A percentile compares a stretch with the other conserved stretches of the same genome.
Evolutionary conservation across 2,329 filamentous ascomycete genomes (phyloP).

Genomic region (Microcyclosporella mali): DNA sequence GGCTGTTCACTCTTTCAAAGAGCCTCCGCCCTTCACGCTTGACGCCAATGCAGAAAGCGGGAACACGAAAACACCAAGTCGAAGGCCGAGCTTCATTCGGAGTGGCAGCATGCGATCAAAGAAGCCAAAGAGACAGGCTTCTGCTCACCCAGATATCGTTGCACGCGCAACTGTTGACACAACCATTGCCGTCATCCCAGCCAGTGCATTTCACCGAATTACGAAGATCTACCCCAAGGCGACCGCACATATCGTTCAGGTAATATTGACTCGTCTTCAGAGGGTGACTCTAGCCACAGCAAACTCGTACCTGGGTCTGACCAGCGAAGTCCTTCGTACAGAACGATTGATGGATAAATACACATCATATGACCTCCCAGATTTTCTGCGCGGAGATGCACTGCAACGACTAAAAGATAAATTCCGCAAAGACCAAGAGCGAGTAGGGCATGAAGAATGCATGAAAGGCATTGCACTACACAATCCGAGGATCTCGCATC

Average conservation of each 20-base stretch:
- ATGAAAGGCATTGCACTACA: constrained; percentile 93
- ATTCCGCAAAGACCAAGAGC: constrained; percentile 70
- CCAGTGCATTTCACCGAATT: constrained; percentile 85
- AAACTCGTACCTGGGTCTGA: constrained; percentile 88
- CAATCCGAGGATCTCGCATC: constrained; percentile 62
- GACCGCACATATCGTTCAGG: constrained; percentile 94
- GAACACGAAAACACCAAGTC: constrained; percentile 15
- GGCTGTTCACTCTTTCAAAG: constrained; percentile 17
- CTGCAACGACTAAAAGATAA: constrained; percentile 85
- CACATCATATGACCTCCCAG: constrained; percentile 84
- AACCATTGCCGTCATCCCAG: constrained; percentile 96
- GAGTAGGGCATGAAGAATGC: constrained; percentile 71
- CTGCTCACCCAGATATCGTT: constrained; percentile 92
- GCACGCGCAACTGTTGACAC: constrained; percentile 94
- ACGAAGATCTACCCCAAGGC: constrained; percentile 94
- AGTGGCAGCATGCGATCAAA: constrained; percentile 12
- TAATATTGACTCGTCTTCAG: constrained; percentile 90
- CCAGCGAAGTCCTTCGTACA: constrained; percentile 83
- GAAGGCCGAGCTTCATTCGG: constrained; percentile 23
- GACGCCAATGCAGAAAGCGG: constrained; percentile 26
- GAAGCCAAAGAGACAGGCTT: constrained; percentile 50
- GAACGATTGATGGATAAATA: constrained; percentile 92
- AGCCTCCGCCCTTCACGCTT: constrained; percentile 27
- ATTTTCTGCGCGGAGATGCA: constrained; percentile 77
- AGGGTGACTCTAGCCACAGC: constrained; percentile 91